A percentile compares a stretch with the other conserved stretches of the same genome.
Conservation (phyloP, 2,329 filamentous ascomycete genomes). For the Xylaria sp. region DNA sequence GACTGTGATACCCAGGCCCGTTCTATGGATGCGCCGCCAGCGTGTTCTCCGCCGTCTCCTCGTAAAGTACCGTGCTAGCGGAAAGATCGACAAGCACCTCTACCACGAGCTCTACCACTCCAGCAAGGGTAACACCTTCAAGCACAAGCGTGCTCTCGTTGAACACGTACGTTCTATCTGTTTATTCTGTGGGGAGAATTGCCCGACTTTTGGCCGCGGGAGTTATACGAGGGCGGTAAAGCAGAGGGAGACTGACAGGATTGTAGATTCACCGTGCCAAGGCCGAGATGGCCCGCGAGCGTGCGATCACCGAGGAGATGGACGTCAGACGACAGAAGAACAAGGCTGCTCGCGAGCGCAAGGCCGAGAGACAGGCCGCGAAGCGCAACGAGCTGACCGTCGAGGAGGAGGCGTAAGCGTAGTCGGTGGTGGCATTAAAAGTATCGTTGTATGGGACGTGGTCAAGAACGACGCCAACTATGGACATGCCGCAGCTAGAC, state of each 20-base stretch:
- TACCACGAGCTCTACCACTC: constrained; percentile 99
- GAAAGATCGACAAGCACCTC: constrained; percentile 99
- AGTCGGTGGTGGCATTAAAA: constrained; percentile 1
- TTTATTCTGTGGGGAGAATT: not conserved
- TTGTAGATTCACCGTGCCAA: constrained; percentile 98
- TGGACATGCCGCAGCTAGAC: constrained; percentile 27
- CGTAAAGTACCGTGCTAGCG: constrained; percentile 98
- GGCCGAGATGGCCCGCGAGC: constrained; percentile 97
- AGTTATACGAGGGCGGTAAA: not conserved
- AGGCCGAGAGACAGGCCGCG: constrained; percentile 81
- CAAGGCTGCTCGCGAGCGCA: constrained; percentile 99
- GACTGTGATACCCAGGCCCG: constrained; percentile 58
- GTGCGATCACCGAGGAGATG: constrained; percentile 97
- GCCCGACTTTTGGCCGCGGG: not conserved
- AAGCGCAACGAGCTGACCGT: constrained; percentile 85
- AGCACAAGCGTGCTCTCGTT: constrained; percentile 99
- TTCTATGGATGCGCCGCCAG: constrained; percentile 99
- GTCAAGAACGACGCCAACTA: constrained; percentile 27
- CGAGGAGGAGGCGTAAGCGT: constrained; percentile 54
- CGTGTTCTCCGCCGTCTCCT: constrained; percentile 98
- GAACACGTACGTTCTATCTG: constrained; percentile 80
- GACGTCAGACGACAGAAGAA: constrained; percentile 99
- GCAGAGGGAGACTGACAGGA: constrained; percentile 10
- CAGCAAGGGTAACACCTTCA: constrained; percentile 99
- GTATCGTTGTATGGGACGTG: constrained; percentile 21